These are phyloP conservation scores for Cutaneotrichosporon sp. DNA, from an alignment of 1,284 basidiomycete species.

Conservation along the genomic window DNA sequence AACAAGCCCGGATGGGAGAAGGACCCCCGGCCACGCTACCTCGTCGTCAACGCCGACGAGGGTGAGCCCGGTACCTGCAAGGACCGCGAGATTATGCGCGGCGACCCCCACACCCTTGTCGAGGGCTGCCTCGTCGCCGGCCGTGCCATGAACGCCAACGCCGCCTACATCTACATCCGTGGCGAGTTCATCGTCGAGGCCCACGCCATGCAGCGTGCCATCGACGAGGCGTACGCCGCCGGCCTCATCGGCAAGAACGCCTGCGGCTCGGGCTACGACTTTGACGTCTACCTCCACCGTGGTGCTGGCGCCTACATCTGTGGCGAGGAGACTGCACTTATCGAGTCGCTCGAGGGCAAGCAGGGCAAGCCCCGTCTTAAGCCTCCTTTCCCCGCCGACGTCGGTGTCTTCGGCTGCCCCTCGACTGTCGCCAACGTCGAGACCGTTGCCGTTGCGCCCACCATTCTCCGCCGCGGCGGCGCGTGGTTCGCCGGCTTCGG, in stretches of 20 bases:
- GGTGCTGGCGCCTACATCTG: slow-evolving; percentile 99
- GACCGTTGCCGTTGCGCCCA: slow-evolving; percentile 95
- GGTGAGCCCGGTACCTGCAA: slow-evolving; percentile 99
- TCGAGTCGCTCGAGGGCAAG: slow-evolving; percentile 94
- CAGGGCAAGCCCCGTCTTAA: slow-evolving; percentile 98
- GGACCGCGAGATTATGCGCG: slow-evolving; percentile 96
- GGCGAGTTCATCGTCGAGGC: slow-evolving; percentile 98
- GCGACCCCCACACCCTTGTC: slow-evolving; percentile 96
- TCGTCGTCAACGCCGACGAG: slow-evolving; percentile 98
- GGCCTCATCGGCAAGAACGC: slow-evolving; percentile 93
- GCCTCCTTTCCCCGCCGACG: slow-evolving; percentile 99
- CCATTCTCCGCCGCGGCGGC: slow-evolving; percentile 87
- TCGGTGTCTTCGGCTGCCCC: slow-evolving; percentile 94
- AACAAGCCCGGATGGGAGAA: slow-evolving; percentile 99
- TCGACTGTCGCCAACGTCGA: slow-evolving; percentile 98
- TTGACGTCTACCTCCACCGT: slow-evolving; percentile 96
- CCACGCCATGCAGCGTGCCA: slow-evolving; percentile 88
- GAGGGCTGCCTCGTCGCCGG: slow-evolving; percentile 98
- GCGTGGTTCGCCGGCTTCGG: slow-evolving; percentile 95
- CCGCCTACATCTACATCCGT: slow-evolving; percentile 97
- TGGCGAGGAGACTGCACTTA: slow-evolving; percentile 97
- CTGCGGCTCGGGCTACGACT: slow-evolving; percentile 87
- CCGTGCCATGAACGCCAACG: slow-evolving; percentile 94
- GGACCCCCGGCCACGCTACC: slow-evolving; percentile 86
- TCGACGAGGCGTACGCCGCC: slow-evolving; percentile 89